Conservation (phyloP, 352 stramenopile genomes). For the Phytophthora foliorum region DNA sequence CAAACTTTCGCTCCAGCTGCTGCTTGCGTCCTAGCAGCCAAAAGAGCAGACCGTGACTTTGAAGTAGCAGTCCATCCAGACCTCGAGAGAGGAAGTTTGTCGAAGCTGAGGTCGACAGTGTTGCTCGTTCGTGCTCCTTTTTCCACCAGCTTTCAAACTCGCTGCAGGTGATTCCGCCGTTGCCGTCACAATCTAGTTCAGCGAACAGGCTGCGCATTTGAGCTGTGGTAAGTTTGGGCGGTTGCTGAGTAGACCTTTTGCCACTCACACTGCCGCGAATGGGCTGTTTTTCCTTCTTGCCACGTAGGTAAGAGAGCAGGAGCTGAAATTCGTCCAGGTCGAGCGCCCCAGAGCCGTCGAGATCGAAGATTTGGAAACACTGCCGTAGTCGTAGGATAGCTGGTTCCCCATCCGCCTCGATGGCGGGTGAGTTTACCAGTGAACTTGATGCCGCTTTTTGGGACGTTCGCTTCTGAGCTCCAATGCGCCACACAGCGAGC, state of each 20-base stretch:
- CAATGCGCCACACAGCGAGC: slow-evolving; percentile 37
- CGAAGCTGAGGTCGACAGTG: slow-evolving; percentile 42
- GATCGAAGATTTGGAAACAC: slow-evolving; percentile 58
- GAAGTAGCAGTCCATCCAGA: slow-evolving; percentile 46
- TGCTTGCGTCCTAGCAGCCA: slow-evolving; percentile 57
- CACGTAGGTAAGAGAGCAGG: slow-evolving; percentile 57
- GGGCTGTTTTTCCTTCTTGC: slow-evolving; percentile 13
- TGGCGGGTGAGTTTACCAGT: background rate
- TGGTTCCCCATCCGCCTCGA: background rate
- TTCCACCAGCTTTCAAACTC: slow-evolving; percentile 60
- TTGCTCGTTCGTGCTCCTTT: slow-evolving; percentile 12
- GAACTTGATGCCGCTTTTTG: background rate
- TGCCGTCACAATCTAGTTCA: slow-evolving; percentile 45
- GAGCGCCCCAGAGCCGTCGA: slow-evolving; percentile 55
- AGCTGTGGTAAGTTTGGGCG: slow-evolving; percentile 35
- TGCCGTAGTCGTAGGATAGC: slow-evolving; percentile 40
- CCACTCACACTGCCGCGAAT: slow-evolving; percentile 8
- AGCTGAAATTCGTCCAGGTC: slow-evolving; percentile 64
- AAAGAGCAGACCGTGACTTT: slow-evolving; percentile 57
- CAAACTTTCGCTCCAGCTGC: slow-evolving; percentile 58
- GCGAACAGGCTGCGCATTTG: slow-evolving; percentile 53
- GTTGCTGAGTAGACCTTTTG: slow-evolving; percentile 6
- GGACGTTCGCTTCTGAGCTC: slow-evolving; percentile 4
- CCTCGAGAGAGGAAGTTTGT: slow-evolving; percentile 44
- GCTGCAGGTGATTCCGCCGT: slow-evolving; percentile 36